Conservation (phyloP, 2,329 filamentous ascomycete genomes). For the Xenosphaeropsis pyriputrescens region DNA sequence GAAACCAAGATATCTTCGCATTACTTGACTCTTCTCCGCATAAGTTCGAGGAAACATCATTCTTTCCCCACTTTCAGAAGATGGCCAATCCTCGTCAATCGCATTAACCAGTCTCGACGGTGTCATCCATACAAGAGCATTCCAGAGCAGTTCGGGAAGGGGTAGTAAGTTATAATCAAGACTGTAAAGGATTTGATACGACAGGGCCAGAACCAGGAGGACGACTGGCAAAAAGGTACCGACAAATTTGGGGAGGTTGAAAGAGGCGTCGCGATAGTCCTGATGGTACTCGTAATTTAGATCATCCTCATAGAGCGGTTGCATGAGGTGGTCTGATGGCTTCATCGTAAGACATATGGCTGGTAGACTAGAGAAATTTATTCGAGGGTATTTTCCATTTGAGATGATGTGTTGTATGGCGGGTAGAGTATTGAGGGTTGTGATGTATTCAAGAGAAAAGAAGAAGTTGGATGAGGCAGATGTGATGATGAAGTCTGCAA, state of each 20-base stretch:
- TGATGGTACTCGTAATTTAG: slow-evolving; percentile 16
- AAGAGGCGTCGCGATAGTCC: slow-evolving; percentile 10
- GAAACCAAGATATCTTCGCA: slow-evolving; percentile 48
- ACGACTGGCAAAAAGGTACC: slow-evolving; percentile 8
- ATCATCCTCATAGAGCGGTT: slow-evolving; percentile 15
- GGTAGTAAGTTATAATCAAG: slow-evolving; percentile 21
- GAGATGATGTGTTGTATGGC: not conserved
- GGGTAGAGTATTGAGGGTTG: too few relatives aligned
- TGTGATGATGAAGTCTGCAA: too few relatives aligned
- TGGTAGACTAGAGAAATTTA: not conserved
- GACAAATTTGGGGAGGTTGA: slow-evolving; percentile 5
- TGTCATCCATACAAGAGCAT: slow-evolving; percentile 38
- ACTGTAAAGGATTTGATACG: slow-evolving; percentile 14
- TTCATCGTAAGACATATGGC: slow-evolving; percentile 17
- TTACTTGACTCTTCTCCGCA: slow-evolving; percentile 47
- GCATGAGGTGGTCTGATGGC: slow-evolving; percentile 7
- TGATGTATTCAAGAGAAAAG: too few relatives aligned
- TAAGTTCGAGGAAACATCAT: slow-evolving; percentile 22
- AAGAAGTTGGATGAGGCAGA: too few relatives aligned
- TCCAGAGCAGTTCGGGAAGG: slow-evolving; percentile 40
- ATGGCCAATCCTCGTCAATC: slow-evolving; percentile 32
- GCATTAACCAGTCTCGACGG: slow-evolving; percentile 42
- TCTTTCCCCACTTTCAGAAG: slow-evolving; percentile 7
- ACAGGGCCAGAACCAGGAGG: slow-evolving; percentile 10
- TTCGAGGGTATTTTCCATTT: not conserved